Evolutionary conservation across 164 flowering plant genomes (phyloP).

Genomic region (Magnolia changhungtana): DNA sequence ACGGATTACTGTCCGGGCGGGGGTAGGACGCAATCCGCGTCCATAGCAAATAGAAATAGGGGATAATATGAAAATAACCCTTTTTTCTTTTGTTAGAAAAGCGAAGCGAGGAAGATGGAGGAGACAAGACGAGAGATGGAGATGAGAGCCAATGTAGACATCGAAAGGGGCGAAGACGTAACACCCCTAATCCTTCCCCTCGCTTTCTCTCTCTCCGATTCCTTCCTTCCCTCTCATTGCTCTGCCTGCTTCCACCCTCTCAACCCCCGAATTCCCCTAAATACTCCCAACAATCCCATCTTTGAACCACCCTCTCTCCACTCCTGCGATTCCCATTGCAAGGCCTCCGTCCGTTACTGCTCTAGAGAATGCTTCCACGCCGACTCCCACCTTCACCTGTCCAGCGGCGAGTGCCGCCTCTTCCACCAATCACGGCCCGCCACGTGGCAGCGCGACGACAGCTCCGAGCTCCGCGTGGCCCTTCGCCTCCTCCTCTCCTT

Average conservation of each 20-base stretch:
- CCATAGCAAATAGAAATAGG: no score
- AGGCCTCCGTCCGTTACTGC: constrained; percentile 24
- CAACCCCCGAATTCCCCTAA: constrained; percentile 9
- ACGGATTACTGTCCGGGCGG: no score
- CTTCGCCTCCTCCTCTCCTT: constrained; percentile 51
- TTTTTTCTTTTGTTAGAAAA: neutral
- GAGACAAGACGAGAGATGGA: constrained; percentile 33
- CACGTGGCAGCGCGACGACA: constrained; percentile 13
- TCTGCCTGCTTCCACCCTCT: constrained; percentile 58
- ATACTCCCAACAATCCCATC: constrained; percentile 1
- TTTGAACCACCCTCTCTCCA: constrained; percentile 8
- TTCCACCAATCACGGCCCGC: constrained; percentile 22
- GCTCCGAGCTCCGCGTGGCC: constrained; percentile 54
- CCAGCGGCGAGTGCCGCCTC: constrained; percentile 34
- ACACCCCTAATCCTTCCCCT: constrained; percentile 50
- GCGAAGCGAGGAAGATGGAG: neutral
- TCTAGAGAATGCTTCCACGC: constrained; percentile 19
- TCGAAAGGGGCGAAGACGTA: constrained; percentile 40
- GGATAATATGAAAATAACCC: neutral
- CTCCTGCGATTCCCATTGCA: constrained; percentile 10
- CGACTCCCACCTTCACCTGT: constrained; percentile 22
- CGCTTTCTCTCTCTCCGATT: constrained; percentile 43
- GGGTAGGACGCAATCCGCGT: no score
- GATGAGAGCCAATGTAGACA: constrained; percentile 43
- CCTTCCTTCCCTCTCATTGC: constrained; percentile 55